phyloP scores from a whole-genome alignment of 2,329 filamentous ascomycete genomes.

The Mycogone perniciosa region DNA sequence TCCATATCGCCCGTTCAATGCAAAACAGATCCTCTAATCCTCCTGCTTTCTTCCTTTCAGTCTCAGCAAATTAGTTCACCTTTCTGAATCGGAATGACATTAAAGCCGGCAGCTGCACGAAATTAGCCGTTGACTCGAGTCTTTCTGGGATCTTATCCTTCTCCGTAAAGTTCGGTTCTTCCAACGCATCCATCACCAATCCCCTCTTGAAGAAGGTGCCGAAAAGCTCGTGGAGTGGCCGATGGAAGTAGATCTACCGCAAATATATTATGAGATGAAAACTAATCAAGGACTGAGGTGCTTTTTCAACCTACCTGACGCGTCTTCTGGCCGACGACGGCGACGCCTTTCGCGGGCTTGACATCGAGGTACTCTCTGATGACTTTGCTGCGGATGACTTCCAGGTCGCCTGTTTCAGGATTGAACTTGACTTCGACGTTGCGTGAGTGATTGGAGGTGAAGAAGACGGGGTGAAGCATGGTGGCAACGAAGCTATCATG shows the following conservation, averaged over 20 bases:
- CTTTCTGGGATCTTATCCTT: conserved; percentile 24
- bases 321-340: conserved; percentile 27
- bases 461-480: conserved; percentile 43
- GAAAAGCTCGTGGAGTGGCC: conserved; percentile 39
- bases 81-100: conserved; percentile 16
- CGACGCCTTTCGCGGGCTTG: conserved; percentile 31
- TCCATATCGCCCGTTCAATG: not conserved
- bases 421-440: conserved; percentile 34
- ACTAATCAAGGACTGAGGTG: not conserved
- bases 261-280: not conserved
- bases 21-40: not conserved
- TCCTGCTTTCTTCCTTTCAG: too few species aligned
- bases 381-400: conserved; percentile 29
- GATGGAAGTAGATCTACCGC: conserved; percentile 35
- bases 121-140: conserved; percentile 33
- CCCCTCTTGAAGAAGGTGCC: conserved; percentile 35
- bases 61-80: not conserved
- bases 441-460: conserved; percentile 37
- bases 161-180: conserved; percentile 39
- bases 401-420: conserved; percentile 28
- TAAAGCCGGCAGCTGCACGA: conserved; percentile 30
- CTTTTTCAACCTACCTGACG: conserved; percentile 25
- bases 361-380: conserved; percentile 38
- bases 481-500: conserved; percentile 40
- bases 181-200: conserved; percentile 39